phyloP scores from a whole-genome alignment of 2,329 filamentous ascomycete genomes.

The Penicillium sp. region DNA sequence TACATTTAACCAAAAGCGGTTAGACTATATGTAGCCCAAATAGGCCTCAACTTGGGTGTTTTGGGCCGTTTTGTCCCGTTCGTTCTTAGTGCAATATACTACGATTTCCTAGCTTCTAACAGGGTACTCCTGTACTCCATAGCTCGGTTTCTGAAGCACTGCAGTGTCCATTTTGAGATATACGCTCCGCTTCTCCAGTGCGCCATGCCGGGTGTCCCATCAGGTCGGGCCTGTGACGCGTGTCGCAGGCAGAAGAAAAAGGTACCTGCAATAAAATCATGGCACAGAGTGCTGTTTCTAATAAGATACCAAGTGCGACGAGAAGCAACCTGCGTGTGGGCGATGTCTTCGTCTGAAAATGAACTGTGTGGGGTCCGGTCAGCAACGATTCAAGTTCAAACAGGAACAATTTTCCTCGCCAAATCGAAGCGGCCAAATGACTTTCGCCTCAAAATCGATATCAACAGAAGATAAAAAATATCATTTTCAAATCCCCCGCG shows the following conservation, averaged over 20 bases:
- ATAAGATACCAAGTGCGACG: conserved; percentile 47
- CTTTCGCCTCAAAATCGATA: not conserved
- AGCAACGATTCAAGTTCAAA: conserved; percentile 52
- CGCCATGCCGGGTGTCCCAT: conserved; percentile 53
- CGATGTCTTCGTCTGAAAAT: conserved; percentile 49
- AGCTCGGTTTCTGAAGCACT: not conserved
- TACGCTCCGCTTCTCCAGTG: not conserved
- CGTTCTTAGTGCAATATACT: not conserved
- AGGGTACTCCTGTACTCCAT: not conserved
- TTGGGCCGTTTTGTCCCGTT: not conserved
- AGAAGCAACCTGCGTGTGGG: conserved; percentile 45
- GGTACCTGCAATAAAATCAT: conserved; percentile 31
- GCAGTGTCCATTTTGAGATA: conserved; percentile 2
- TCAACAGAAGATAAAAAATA: not conserved
- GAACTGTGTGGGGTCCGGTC: conserved; percentile 47
- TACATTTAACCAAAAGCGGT: conserved; percentile 14
- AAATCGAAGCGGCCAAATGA: not conserved
- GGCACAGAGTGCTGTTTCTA: not conserved
- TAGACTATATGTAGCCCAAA: conserved; percentile 6
- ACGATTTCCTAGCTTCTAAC: not conserved
- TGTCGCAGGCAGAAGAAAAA: conserved; percentile 56
- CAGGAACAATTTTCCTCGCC: conserved; percentile 27
- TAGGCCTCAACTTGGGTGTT: not conserved
- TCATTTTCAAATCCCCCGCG: not conserved
- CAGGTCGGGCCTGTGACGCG: conserved; percentile 51